Percentiles rank a stretch among this genome's conserved stretches.
Conservation (phyloP, 202 grass and related monocot species). For the Dendrocalamus latiflorus region DNA sequence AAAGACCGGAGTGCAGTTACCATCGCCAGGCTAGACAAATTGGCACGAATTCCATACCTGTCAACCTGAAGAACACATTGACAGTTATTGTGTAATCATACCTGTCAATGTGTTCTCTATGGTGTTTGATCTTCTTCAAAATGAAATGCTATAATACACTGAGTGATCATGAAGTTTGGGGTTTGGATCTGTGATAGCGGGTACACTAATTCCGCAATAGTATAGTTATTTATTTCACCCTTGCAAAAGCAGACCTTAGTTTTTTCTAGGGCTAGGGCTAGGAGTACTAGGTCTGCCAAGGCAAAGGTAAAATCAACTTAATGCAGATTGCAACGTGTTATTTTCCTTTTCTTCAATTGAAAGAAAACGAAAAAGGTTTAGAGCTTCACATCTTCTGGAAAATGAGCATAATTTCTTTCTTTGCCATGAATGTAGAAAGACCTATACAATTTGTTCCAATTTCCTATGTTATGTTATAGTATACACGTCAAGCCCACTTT, state of each 20-base stretch:
- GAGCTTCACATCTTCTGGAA: neutral
- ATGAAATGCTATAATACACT: neutral
- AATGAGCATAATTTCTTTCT: neutral
- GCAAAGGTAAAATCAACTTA: neutral
- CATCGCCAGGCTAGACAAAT: too few relatives aligned
- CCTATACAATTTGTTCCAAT: conserved; percentile 4
- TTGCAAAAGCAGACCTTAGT: neutral
- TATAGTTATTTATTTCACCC: neutral
- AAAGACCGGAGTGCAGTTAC: too few relatives aligned
- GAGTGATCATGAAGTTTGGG: neutral
- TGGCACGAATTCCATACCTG: too few relatives aligned
- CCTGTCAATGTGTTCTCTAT: neutral
- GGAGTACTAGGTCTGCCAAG: neutral
- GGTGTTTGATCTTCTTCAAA: neutral
- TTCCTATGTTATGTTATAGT: neutral
- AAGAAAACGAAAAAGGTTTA: neutral
- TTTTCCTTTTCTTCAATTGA: neutral
- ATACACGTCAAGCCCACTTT: conserved; percentile 11
- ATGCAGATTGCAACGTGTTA: neutral
- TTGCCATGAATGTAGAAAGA: conserved; percentile 16
- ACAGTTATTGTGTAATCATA: neutral
- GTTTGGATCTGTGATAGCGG: too few relatives aligned
- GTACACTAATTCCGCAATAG: neutral
- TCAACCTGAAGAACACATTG: too few relatives aligned
- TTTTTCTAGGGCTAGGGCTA: neutral